These are phyloP conservation scores for Cylindrotheca closterium DNA, from an alignment of 108 stramenopile genomes.

Conservation along the genomic window DNA sequence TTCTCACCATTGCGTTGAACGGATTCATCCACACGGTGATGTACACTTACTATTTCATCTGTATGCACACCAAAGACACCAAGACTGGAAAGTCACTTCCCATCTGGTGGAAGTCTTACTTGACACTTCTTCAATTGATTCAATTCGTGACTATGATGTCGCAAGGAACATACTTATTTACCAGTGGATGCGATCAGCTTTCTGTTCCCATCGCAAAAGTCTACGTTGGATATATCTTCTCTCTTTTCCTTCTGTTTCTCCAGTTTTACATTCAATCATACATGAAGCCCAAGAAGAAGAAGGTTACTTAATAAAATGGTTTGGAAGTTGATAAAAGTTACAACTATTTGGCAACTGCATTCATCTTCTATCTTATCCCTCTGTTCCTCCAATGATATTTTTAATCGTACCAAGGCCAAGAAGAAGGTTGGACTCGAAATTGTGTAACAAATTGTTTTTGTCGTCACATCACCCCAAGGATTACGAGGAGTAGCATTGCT, in stretches of 20 bases:
- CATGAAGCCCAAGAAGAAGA: constrained; percentile 85
- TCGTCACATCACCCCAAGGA: too few relatives aligned
- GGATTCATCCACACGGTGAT: constrained; percentile 99
- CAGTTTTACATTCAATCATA: constrained; percentile 96
- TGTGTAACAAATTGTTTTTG: too few relatives aligned
- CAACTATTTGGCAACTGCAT: too few relatives aligned
- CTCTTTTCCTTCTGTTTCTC: constrained; percentile 93
- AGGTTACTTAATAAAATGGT: constrained; percentile 43
- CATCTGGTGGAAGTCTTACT: constrained; percentile 97
- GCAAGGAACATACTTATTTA: constrained; percentile 87
- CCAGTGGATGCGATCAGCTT: constrained; percentile 61
- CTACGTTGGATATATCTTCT: constrained; percentile 95
- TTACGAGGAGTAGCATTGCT: too few relatives aligned
- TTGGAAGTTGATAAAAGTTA: too few relatives aligned
- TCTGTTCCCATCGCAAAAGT: constrained; percentile 65
- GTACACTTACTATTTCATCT: constrained; percentile 99
- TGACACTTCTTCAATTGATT: constrained; percentile 94
- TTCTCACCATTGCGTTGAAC: constrained; percentile 94
- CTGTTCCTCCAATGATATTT: too few relatives aligned
- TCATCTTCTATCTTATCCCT: too few relatives aligned
- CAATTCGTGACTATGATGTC: constrained; percentile 98
- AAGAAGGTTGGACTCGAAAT: too few relatives aligned
- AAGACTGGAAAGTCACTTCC: constrained; percentile 88
- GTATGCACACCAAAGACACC: constrained; percentile 94
- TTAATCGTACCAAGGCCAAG: too few relatives aligned